Conservation (phyloP, 129 eudicot genomes). For the Helichrysum umbraculigerum region DNA sequence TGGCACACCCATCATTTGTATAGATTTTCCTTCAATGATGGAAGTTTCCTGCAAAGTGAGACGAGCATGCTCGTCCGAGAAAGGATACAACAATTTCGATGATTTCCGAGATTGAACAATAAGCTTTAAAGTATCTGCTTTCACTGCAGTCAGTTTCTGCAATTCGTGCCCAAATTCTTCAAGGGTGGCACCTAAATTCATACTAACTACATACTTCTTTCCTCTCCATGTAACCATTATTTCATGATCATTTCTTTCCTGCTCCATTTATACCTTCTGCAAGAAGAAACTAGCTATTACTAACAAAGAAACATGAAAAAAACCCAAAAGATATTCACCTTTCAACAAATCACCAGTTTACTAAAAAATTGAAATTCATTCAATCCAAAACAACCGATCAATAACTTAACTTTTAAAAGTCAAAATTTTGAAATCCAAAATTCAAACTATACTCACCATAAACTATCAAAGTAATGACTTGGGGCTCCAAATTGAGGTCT, state of each 20-base stretch:
- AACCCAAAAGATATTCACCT: not conserved
- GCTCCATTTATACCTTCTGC: constrained; percentile 55
- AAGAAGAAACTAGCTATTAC: constrained; percentile 13
- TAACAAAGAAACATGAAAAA: constrained; percentile 11
- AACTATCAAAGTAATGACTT: constrained; percentile 8
- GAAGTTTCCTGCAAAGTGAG: constrained; percentile 52
- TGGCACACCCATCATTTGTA: constrained; percentile 88
- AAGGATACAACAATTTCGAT: constrained; percentile 66
- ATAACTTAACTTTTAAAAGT: not conserved
- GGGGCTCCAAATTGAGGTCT: constrained; percentile 8
- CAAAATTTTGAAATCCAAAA: not conserved
- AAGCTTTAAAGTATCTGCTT: constrained; percentile 71
- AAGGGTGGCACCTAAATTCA: constrained; percentile 51
- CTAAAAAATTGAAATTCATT: not conserved
- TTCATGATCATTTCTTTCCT: constrained; percentile 31
- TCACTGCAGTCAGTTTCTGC: constrained; percentile 66
- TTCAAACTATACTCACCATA: not conserved
- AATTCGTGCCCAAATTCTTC: constrained; percentile 68
- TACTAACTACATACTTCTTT: constrained; percentile 48
- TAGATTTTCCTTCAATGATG: constrained; percentile 65
- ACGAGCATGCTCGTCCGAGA: constrained; percentile 67
- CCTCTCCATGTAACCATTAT: constrained; percentile 78
- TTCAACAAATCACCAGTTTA: not conserved
- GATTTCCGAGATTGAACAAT: constrained; percentile 63
- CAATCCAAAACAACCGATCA: constrained; percentile 2